Base-by-base conservation (phyloP, 2,329 filamentous ascomycete genomes). In the Pyrenochaeta sp. region DNA sequence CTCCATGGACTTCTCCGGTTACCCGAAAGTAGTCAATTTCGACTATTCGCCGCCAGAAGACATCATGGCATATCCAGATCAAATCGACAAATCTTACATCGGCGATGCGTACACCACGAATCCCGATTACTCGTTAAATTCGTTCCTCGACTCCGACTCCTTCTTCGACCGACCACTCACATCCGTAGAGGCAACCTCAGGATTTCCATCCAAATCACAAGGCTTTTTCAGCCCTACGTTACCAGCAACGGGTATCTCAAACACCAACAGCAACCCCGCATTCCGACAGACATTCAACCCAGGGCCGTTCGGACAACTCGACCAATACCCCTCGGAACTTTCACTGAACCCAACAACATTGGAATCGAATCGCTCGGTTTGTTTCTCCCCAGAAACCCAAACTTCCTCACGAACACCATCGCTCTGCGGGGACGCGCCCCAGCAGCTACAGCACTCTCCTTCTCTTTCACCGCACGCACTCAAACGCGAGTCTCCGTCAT, bases 401-500 rank as follows among this genome's bases (percentile, higher is more conserved):
- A 39, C 54, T 9, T 55, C 58, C 30, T 74, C 72, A 20, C 65
- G 64, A 43, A 70, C 69, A 5, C 69, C 72, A 14, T 74, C 72
- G n/a, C 64, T 72, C 44, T 71, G 69, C 56, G 69, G 66, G 36
- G 69, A 73, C 42, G 64, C 51, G 47, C 51, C 66, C 12, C 61
- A 60, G 49, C 63, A 61, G 43, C 40, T 54, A 20, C 58, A 60
- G 18, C 58, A 59, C 45, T 68, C 68, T 3, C 66, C 68, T 14
- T 59, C 64, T 2, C 54, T 61, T n/a, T 74, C 69, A 31, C 67
- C 68, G 18, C 58, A 57, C 45, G 61, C 60, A 18, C 52, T 72
- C 27, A 74, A 74, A 48, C 69, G 67, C 60, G 68, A 73, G 44
- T 65, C 67, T n/a, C 63, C 64, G 39, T 60, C 48, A 31, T 63